Conservation (phyloP, 495 filamentous ascomycete genomes). For the Bacidia rubella region DNA sequence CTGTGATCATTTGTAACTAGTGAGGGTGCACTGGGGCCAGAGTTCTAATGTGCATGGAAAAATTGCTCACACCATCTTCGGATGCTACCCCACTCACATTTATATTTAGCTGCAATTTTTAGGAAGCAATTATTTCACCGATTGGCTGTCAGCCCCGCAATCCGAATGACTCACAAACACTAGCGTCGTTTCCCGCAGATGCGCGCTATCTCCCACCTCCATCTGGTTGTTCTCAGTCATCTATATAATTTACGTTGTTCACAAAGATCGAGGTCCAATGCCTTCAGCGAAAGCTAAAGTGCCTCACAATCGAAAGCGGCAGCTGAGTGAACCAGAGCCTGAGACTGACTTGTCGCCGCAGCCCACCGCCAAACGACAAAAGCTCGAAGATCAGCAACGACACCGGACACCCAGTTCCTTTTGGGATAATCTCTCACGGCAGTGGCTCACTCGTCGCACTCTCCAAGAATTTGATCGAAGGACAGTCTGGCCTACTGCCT, state of each 20-base stretch:
- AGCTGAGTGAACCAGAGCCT: background rate
- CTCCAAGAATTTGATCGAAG: conserved; percentile 19
- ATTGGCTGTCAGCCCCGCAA: background rate
- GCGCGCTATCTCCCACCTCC: background rate
- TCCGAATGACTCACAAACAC: background rate
- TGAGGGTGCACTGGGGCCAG: background rate
- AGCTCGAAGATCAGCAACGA: background rate
- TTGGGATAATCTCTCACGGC: conserved; percentile 5
- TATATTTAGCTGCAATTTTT: background rate
- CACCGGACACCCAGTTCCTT: conserved; percentile 5
- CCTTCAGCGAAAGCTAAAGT: background rate
- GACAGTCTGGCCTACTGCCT: conserved; percentile 6
- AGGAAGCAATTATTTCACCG: background rate
- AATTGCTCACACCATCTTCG: background rate
- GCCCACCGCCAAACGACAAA: background rate
- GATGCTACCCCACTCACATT: background rate
- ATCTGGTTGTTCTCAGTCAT: background rate
- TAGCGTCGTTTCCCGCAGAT: background rate
- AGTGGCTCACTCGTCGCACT: conserved; percentile 8
- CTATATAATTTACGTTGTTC: background rate
- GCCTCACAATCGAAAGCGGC: background rate
- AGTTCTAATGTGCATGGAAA: background rate
- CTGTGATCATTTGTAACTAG: background rate
- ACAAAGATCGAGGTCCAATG: background rate
- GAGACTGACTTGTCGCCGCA: background rate